Evolutionary conservation across 306 rosid genomes (phyloP).

Genomic region (Rubus idaeus): DNA sequence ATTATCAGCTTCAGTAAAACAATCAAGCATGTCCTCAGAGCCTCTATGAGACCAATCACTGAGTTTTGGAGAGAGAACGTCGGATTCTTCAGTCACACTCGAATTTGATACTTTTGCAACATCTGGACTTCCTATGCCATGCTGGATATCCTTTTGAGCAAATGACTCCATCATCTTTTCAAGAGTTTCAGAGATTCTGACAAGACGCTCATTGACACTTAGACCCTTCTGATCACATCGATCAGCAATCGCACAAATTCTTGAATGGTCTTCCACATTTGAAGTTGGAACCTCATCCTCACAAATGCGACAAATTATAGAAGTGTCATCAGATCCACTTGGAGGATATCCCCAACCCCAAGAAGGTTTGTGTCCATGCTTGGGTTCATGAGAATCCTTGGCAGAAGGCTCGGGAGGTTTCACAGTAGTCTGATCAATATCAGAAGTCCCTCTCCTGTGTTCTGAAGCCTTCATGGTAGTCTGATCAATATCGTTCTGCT

Average conservation of each 20-base stretch:
- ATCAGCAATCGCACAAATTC: conserved; percentile 92
- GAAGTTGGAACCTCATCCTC: conserved; percentile 96
- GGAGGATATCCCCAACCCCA: conserved; percentile 97
- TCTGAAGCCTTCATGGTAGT: conserved; percentile 38
- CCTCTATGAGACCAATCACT: conserved; percentile 98
- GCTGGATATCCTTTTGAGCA: conserved; percentile 77
- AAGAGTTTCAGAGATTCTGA: conserved; percentile 76
- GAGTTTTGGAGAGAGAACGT: conserved; percentile 80
- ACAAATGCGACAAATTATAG: conserved; percentile 97
- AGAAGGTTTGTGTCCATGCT: conserved; percentile 82
- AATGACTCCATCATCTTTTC: conserved; percentile 81
- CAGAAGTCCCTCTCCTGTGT: conserved; percentile 49
- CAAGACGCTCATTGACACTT: conserved; percentile 88
- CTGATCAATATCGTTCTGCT: conserved; percentile 59
- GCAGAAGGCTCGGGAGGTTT: conserved; percentile 62
- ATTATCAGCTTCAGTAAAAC: conserved; percentile 89
- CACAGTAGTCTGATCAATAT: conserved; percentile 45
- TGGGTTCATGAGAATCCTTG: conserved; percentile 81
- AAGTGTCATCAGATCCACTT: conserved; percentile 59
- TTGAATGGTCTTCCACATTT: conserved; percentile 93
- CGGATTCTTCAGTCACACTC: conserved; percentile 94
- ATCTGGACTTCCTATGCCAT: conserved; percentile 85
- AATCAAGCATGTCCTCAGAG: conserved; percentile 97
- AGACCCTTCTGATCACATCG: conserved; percentile 92
- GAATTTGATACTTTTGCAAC: conserved; percentile 90